Percentiles rank a stretch among this genome's conserved stretches.
Conservation (phyloP, 2,329 filamentous ascomycete genomes). For the Aspergillus fischeri region DNA sequence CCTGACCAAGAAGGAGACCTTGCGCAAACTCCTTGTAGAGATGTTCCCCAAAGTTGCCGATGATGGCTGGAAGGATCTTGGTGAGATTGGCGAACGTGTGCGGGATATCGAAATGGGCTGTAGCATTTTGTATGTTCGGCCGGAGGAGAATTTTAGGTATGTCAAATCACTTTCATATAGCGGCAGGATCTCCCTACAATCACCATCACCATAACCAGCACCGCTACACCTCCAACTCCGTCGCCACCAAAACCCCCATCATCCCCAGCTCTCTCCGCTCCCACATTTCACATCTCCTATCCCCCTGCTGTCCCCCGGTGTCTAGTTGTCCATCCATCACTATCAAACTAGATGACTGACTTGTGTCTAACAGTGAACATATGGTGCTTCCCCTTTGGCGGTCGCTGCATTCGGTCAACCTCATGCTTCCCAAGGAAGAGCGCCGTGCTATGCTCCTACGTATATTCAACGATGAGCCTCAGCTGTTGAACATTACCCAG, state of each 20-base stretch:
- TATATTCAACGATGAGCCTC: slow-evolving; percentile 84
- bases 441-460: slow-evolving; percentile 85
- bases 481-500: slow-evolving; percentile 62
- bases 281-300: slow-evolving; percentile 4
- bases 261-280: background rate
- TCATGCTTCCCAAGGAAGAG: slow-evolving; percentile 98
- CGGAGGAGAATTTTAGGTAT: slow-evolving; percentile 58
- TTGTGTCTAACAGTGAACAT: slow-evolving; percentile 51
- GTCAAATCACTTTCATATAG: slow-evolving; percentile 7
- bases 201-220: background rate
- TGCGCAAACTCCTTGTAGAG: slow-evolving; percentile 79
- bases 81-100: slow-evolving; percentile 82
- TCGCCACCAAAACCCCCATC: no score
- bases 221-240: background rate
- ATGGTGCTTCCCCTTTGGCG: slow-evolving; percentile 94
- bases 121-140: slow-evolving; percentile 80
- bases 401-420: slow-evolving; percentile 83
- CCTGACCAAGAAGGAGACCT: slow-evolving; percentile 71
- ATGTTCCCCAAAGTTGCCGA: slow-evolving; percentile 91
- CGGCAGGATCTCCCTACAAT: background rate
- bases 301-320: slow-evolving; percentile 4
- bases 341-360: slow-evolving; percentile 15
- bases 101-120: slow-evolving; percentile 82
- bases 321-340: no score
- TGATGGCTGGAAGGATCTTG: slow-evolving; percentile 68